Evolutionary conservation across 1,284 basidiomycete genomes (phyloP).

Genomic region (Leccinum subfulvum): DNA sequence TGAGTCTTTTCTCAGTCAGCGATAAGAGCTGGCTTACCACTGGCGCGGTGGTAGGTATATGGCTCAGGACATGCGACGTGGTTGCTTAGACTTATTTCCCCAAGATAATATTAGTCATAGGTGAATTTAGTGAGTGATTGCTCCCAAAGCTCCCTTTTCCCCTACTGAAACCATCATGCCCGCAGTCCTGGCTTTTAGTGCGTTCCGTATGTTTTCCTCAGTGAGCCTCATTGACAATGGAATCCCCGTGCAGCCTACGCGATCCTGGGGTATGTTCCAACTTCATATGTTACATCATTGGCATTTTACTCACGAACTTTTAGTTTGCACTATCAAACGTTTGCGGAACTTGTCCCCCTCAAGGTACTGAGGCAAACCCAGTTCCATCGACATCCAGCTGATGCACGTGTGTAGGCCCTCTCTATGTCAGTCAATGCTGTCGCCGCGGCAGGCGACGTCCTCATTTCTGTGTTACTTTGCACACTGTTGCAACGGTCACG

Average conservation of each 20-base stretch:
- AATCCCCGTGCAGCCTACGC: constrained; percentile 37
- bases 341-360: constrained; percentile 36
- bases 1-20: constrained; percentile 24
- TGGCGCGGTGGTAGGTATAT: constrained; percentile 23
- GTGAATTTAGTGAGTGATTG: constrained; percentile 48
- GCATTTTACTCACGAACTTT: constrained; percentile 16
- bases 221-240: constrained; percentile 3
- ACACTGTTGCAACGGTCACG: constrained; percentile 50
- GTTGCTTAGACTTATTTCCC: constrained; percentile 7
- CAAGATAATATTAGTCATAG: constrained; percentile 41
- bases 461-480: constrained; percentile 55
- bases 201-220: constrained; percentile 5
- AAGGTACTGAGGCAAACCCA: constrained; percentile 24
- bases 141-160: neutral
- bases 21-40: constrained; percentile 29
- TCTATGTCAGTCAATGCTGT: constrained; percentile 58
- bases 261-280: constrained; percentile 37
- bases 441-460: constrained; percentile 58
- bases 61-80: neutral
- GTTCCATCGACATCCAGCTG: neutral
- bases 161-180: constrained; percentile 7
- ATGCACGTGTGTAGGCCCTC: constrained; percentile 30
- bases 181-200: constrained; percentile 24
- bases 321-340: constrained; percentile 36
- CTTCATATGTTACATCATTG: neutral